Conservation (phyloP, 2,329 filamentous ascomycete species). For the Lojkania enalia region DNA sequence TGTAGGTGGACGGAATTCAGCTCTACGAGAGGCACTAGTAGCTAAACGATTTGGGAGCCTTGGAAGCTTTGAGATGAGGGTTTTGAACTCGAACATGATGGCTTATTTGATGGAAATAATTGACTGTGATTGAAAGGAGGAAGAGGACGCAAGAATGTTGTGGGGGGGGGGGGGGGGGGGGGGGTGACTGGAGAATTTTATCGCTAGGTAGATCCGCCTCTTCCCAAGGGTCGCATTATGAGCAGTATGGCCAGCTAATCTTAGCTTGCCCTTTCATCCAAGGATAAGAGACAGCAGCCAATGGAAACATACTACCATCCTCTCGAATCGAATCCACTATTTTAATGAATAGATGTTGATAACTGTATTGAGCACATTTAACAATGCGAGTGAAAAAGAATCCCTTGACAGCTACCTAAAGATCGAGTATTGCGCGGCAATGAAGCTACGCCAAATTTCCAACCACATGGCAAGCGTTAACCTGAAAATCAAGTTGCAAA, state of each 20-base stretch:
- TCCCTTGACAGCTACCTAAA: neutral
- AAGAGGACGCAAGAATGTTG: neutral
- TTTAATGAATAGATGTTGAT: too few relatives aligned
- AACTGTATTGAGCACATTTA: neutral
- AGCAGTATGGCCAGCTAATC: neutral
- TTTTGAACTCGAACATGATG: neutral
- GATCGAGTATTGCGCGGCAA: neutral
- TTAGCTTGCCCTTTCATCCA: neutral
- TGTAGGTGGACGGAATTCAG: too few relatives aligned
- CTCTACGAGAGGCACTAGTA: too few relatives aligned
- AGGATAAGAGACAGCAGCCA: neutral
- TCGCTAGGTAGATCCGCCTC: too few relatives aligned
- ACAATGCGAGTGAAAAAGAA: constrained; percentile 2
- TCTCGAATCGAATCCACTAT: too few relatives aligned
- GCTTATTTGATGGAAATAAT: neutral
- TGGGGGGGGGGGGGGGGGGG: too few relatives aligned
- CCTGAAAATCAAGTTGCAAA: neutral
- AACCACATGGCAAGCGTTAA: neutral
- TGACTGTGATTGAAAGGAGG: neutral
- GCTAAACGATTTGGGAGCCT: too few relatives aligned
- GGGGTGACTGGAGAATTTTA: too few relatives aligned
- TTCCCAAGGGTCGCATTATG: neutral
- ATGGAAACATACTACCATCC: too few relatives aligned
- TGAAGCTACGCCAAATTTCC: too few relatives aligned
- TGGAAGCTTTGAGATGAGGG: neutral